Base-by-base conservation (phyloP, 2,329 filamentous ascomycete genomes). In the Dothideomycetes sp. region DNA sequence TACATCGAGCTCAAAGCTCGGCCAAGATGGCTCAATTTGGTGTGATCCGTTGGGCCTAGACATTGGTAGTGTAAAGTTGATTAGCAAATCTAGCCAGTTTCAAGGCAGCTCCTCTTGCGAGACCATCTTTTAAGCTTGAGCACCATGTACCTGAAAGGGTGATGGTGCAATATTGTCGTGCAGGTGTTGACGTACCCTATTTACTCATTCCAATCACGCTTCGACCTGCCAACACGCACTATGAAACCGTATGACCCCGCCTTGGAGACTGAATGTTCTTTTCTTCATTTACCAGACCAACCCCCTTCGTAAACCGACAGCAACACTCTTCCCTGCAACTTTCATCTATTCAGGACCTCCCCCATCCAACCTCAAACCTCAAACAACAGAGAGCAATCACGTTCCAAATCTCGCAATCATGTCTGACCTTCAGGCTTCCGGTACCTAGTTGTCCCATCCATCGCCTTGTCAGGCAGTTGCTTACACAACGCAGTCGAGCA, bases 371-470 rank as follows among this genome's bases (percentile, higher is more conserved):
- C n/a, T n/a, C n/a, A n/a, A n/a, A n/a, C n/a, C n/a, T n/a, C n/a
- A n/a, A n/a, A n/a, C n/a, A n/a, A n/a, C n/a, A n/a, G n/a, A n/a
- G n/a, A n/a, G n/a, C n/a, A n/a, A n/a, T n/a, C n/a, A n/a, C n/a
- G n/a, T n/a, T n/a, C n/a, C n/a, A n/a, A n/a, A n/a, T n/a, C n/a
- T n/a, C n/a, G 10, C 33, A 37, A 62, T 48, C 46, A 83, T 84
- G 79, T 84, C 79, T 55, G 77, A 84, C 56, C 70, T 81, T 55
- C 79, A 75, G 52, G 79, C 79, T 42, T 70, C 70, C 38, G 45
- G 7, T 27, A n/a, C n/a, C n/a, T n/a, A n/a, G n/a, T n/a, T n/a
- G n/a, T n/a, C n/a, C n/a, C n/a, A n/a, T n/a, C n/a, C n/a, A n/a
- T n/a, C 22, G 22, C 7, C 7, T 7, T 27, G 22, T 7, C 7